phyloP scores from a whole-genome alignment of 1,284 basidiomycete genomes.

The Sporisorium reilianum region DNA sequence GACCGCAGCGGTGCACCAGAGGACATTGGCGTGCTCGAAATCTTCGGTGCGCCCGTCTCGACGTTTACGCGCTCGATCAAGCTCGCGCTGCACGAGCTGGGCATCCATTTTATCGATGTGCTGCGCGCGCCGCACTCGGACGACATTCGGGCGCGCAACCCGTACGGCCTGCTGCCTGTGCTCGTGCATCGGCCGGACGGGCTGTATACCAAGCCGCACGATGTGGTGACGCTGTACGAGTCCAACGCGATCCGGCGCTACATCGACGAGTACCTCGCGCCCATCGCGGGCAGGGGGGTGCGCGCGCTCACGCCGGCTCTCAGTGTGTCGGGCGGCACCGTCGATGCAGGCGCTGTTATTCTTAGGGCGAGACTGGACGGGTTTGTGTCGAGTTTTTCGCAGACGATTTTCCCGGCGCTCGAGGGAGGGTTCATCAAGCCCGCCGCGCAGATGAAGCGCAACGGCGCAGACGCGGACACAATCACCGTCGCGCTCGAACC shows the following conservation, averaged over 20 bases:
- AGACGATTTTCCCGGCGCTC: conserved; percentile 37
- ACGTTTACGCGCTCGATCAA: conserved; percentile 43
- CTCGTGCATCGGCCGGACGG: conserved; percentile 43
- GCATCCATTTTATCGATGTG: conserved; percentile 34
- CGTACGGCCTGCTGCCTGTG: conserved; percentile 39
- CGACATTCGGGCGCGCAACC: conserved; percentile 32
- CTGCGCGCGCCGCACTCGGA: conserved; percentile 24
- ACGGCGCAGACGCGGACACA: conserved; percentile 32
- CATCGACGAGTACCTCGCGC: conserved; percentile 39
- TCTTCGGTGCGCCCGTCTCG: conserved; percentile 26
- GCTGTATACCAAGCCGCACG: conserved; percentile 26
- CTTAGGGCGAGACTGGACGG: conserved; percentile 22
- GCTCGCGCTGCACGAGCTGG: conserved; percentile 35
- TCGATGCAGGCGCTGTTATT: conserved; percentile 8
- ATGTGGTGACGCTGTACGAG: conserved; percentile 37
- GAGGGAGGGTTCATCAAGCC: conserved; percentile 45
- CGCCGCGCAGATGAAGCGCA: conserved; percentile 26
- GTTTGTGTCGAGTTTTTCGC: conserved; percentile 23
- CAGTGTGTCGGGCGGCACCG: neutral
- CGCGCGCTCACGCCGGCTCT: conserved; percentile 29
- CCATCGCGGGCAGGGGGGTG: neutral
- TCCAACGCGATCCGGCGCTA: conserved; percentile 41
- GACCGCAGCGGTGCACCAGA: conserved; percentile 29
- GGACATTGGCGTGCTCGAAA: conserved; percentile 42
- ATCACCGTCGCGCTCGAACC: conserved; percentile 39